Percentiles rank a stretch among this genome's conserved stretches.
Conservation (phyloP, 129 eudicot genomes). For the Escallonia rubra region DNA sequence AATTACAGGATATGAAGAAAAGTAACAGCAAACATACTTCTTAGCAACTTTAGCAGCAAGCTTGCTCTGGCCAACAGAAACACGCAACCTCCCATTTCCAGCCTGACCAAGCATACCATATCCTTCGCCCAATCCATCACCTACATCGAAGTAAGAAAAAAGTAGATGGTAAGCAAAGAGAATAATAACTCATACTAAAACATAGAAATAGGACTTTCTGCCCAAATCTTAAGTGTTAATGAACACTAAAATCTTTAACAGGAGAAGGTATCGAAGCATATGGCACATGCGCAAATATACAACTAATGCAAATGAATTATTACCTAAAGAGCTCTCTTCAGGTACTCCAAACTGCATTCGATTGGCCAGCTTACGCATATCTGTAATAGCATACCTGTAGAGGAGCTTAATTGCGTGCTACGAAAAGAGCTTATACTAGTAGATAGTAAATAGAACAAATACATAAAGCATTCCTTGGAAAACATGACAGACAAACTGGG, state of each 20-base stretch:
- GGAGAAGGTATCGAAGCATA: neutral
- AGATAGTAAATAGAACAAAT: neutral
- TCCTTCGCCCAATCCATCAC: conserved; percentile 96
- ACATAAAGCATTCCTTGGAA: neutral
- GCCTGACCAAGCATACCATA: conserved; percentile 98
- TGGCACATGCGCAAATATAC: too few species aligned
- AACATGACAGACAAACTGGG: neutral
- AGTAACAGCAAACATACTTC: conserved; percentile 39
- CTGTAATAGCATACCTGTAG: conserved; percentile 81
- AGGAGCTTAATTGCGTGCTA: neutral
- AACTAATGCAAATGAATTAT: neutral
- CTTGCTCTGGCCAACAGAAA: conserved; percentile 78
- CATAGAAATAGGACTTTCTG: neutral
- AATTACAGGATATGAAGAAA: neutral
- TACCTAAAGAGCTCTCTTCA: conserved; percentile 95
- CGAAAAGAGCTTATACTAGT: neutral
- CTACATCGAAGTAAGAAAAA: conserved; percentile 28
- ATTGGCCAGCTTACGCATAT: conserved; percentile 91
- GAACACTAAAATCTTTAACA: neutral
- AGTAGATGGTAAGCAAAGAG: neutral
- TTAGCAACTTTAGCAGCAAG: conserved; percentile 93
- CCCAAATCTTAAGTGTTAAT: neutral
- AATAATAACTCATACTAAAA: neutral
- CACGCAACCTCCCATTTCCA: conserved; percentile 83
- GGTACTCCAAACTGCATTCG: conserved; percentile 96